phyloP scores from a whole-genome alignment of 805 yeast genomes.

The Kuraishia capsulata region DNA sequence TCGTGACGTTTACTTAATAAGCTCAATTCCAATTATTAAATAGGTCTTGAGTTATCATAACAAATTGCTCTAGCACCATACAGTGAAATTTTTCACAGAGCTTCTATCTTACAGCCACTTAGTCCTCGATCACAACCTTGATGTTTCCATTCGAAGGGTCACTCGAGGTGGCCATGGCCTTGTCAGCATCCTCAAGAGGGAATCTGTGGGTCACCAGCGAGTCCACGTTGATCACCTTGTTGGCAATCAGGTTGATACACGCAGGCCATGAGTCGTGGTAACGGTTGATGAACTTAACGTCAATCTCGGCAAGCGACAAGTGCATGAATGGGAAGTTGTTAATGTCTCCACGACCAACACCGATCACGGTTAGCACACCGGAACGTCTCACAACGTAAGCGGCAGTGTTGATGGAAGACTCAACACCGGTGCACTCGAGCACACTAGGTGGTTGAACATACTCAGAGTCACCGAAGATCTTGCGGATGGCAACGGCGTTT shows the following conservation, averaged over 20 bases:
- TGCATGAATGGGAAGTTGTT: slow-evolving; percentile 48
- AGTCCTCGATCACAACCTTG: slow-evolving; percentile 37
- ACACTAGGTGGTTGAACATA: slow-evolving; percentile 31
- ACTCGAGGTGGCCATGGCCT: slow-evolving; percentile 30
- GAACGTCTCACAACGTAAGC: slow-evolving; percentile 37
- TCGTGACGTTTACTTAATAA: too few relatives aligned
- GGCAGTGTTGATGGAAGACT: slow-evolving; percentile 34
- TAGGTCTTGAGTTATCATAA: too few relatives aligned
- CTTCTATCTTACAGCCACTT: too few relatives aligned
- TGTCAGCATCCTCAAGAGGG: slow-evolving; percentile 33
- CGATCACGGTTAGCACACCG: slow-evolving; percentile 38
- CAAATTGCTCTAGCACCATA: too few relatives aligned
- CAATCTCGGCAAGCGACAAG: slow-evolving; percentile 41
- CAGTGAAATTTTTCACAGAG: too few relatives aligned
- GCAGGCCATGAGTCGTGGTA: slow-evolving; percentile 51
- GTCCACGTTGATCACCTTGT: slow-evolving; percentile 33
- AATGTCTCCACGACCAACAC: slow-evolving; percentile 38
- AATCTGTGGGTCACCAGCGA: slow-evolving; percentile 41
- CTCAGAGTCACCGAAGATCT: slow-evolving; percentile 25
- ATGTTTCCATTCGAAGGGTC: slow-evolving; percentile 36
- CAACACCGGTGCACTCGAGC: slow-evolving; percentile 49
- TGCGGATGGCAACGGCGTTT: slow-evolving; percentile 28
- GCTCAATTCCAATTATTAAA: too few relatives aligned
- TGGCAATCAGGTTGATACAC: slow-evolving; percentile 37
- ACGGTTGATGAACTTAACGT: slow-evolving; percentile 41